Evolutionary conservation across 176 grass and related monocot genomes (phyloP).

Genomic region (Puccinellia tenuiflora): DNA sequence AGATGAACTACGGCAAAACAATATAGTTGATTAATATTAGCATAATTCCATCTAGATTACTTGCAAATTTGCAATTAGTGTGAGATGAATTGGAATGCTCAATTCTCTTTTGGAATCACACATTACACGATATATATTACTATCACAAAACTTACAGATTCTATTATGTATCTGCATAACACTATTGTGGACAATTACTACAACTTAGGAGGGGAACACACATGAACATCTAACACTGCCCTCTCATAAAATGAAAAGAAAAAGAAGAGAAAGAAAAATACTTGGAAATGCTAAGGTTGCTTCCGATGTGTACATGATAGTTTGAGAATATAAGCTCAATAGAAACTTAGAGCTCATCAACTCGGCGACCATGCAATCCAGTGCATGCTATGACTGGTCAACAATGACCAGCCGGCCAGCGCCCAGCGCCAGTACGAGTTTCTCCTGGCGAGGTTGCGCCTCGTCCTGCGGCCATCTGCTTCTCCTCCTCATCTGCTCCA

Average conservation of each 20-base stretch:
- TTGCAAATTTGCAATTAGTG: background rate
- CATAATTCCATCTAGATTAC: background rate
- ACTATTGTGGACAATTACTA: background rate
- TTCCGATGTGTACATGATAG: background rate
- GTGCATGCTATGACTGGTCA: slow-evolving; percentile 1
- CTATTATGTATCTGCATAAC: background rate
- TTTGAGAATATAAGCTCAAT: background rate
- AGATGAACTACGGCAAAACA: background rate
- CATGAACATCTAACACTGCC: background rate
- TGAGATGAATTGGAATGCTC: background rate
- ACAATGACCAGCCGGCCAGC: background rate
- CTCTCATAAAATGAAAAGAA: background rate
- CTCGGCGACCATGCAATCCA: background rate
- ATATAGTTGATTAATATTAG: background rate
- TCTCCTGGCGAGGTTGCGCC: background rate
- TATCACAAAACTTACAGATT: background rate
- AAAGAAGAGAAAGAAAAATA: background rate
- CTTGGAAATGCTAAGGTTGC: background rate
- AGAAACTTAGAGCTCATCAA: background rate
- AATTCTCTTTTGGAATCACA: background rate
- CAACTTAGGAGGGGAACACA: background rate
- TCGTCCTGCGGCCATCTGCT: background rate
- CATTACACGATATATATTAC: background rate
- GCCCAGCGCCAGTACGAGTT: slow-evolving; percentile 22
- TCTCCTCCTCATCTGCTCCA: slow-evolving; percentile 45